Conservation (phyloP, 148 eudicot genomes). For the Polygonum aviculare region DNA sequence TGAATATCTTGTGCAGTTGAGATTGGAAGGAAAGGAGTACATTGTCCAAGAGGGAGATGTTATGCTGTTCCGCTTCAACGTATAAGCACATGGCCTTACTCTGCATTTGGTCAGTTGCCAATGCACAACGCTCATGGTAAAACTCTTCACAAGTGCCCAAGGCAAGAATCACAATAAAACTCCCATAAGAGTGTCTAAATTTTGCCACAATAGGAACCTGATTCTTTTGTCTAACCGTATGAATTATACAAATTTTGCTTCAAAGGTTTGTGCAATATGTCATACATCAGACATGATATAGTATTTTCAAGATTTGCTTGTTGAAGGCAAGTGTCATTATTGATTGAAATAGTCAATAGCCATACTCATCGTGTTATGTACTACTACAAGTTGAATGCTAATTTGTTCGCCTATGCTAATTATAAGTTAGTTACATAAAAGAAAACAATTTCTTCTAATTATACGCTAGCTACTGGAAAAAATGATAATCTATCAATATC, state of each 20-base stretch:
- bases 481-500: no score
- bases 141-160: neutral
- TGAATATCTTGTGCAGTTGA: constrained; percentile 9
- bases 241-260: neutral
- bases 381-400: no score
- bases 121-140: neutral
- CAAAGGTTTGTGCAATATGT: neutral
- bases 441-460: no score
- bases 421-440: no score
- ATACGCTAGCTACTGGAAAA: no score
- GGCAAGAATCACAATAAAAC: neutral
- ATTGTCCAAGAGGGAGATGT: constrained; percentile 15
- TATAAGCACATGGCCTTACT: constrained; percentile 5
- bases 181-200: neutral
- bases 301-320: neutral
- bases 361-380: no score
- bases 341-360: neutral
- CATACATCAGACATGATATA: neutral
- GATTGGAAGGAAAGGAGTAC: constrained; percentile 14
- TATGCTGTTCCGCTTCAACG: constrained; percentile 17
- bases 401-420: no score
- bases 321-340: neutral
- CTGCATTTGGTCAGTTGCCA: neutral
- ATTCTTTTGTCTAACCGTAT: neutral
- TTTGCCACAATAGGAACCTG: constrained; percentile 2